Conservation (phyloP, 768 basidiomycete species). For the Vishniacozyma victoriae region DNA sequence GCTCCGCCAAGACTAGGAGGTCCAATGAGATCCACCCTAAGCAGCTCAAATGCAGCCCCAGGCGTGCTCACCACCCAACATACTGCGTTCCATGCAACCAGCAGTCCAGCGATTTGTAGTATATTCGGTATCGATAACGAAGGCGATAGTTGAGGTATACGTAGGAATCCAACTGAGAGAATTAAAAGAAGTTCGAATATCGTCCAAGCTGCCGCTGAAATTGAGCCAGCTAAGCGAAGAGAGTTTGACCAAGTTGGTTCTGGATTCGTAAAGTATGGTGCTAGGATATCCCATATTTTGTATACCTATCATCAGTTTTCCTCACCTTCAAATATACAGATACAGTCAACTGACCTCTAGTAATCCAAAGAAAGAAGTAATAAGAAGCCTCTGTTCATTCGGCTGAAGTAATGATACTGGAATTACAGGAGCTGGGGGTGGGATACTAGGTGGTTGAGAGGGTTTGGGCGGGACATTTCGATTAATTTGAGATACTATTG, state of each 20-base stretch:
- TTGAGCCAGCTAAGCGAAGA: slow-evolving; percentile 47
- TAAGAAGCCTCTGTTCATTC: slow-evolving; percentile 73
- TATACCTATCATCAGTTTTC: slow-evolving; percentile 54
- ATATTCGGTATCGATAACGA: slow-evolving; percentile 31
- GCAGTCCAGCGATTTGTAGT: slow-evolving; percentile 18
- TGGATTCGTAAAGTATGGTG: slow-evolving; percentile 48
- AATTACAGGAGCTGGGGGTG: slow-evolving; percentile 54
- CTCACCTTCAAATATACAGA: too few species aligned
- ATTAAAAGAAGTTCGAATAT: slow-evolving; percentile 39
- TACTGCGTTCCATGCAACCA: slow-evolving; percentile 35
- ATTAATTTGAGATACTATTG: too few species aligned
- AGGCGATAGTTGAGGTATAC: slow-evolving; percentile 48
- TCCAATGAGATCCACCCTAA: slow-evolving; percentile 9
- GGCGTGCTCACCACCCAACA: slow-evolving; percentile 47
- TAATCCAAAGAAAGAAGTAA: slow-evolving; percentile 66
- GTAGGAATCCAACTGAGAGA: slow-evolving; percentile 38
- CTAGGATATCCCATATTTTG: slow-evolving; percentile 67
- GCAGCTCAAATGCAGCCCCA: slow-evolving; percentile 8
- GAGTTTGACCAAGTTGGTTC: slow-evolving; percentile 51
- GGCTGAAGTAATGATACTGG: slow-evolving; percentile 68
- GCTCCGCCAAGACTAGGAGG: slow-evolving; percentile 26
- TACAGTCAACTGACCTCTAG: too few species aligned
- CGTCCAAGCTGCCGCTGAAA: slow-evolving; percentile 32
- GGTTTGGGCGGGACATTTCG: too few species aligned
- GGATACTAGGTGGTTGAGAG: too few species aligned